Percentiles rank a stretch among this genome's conserved stretches.
Conservation (phyloP, 305 asterid species). For the Plantago coronopus region DNA sequence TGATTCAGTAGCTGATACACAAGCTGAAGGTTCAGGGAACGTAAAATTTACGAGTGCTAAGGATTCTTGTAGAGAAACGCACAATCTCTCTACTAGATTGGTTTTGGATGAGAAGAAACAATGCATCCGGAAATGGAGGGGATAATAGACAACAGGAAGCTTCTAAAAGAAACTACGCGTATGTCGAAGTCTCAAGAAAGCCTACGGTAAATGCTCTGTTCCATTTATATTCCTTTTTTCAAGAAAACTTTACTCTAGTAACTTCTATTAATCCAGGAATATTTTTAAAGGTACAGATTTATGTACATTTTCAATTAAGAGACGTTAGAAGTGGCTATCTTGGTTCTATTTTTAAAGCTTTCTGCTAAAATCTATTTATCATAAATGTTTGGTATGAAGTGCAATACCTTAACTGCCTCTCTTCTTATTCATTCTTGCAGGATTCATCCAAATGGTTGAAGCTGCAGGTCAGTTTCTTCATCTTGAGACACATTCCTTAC, state of each 20-base stretch:
- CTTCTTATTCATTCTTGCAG: slow-evolving; percentile 34
- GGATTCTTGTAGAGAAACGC: too few relatives aligned
- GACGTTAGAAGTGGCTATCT: too few relatives aligned
- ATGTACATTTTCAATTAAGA: too few relatives aligned
- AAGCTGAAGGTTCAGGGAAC: too few relatives aligned
- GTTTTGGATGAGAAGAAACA: slow-evolving; percentile 13
- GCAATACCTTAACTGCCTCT: slow-evolving; percentile 6
- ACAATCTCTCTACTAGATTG: too few relatives aligned
- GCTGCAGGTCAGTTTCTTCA: slow-evolving; percentile 37
- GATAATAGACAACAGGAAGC: slow-evolving; percentile 4
- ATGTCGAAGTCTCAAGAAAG: slow-evolving; percentile 33
- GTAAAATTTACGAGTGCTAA: too few relatives aligned
- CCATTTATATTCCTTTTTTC: background rate
- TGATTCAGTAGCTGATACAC: too few relatives aligned
- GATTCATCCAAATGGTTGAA: slow-evolving; percentile 52
- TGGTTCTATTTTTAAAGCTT: background rate
- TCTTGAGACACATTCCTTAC: slow-evolving; percentile 16
- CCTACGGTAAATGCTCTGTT: slow-evolving; percentile 28
- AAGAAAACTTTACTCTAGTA: slow-evolving; percentile 2
- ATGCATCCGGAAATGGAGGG: slow-evolving; percentile 18
- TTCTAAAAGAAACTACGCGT: slow-evolving; percentile 20
- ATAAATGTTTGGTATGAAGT: slow-evolving; percentile 12
- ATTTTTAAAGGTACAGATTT: too few relatives aligned
- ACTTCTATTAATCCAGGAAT: too few relatives aligned
- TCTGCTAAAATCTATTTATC: slow-evolving; percentile 10